A percentile compares a stretch with the other conserved stretches of the same genome.
Evolutionary conservation across 2,329 filamentous ascomycete species (phyloP).

Genomic region (Aspergillus sp.): DNA sequence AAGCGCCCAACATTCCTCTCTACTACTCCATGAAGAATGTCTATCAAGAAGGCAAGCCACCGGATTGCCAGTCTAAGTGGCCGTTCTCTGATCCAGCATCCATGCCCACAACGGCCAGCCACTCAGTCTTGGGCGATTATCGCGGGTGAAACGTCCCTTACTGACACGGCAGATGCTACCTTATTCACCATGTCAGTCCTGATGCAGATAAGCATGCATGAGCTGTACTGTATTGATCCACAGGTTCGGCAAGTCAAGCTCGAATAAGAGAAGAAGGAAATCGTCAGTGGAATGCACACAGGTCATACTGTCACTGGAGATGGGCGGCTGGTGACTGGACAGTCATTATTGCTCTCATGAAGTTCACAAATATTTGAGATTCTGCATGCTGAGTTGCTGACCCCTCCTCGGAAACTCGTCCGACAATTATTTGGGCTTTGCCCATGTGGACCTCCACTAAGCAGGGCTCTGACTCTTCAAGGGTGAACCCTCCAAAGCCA

Average conservation of each 20-base stretch:
- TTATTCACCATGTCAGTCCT: conserved; percentile 16
- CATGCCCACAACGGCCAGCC: conserved; percentile 21
- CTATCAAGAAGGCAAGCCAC: neutral
- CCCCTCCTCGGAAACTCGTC: conserved; percentile 22
- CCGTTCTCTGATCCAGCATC: conserved; percentile 4
- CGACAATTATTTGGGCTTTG: conserved; percentile 31
- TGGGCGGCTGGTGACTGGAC: neutral
- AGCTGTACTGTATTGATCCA: conserved; percentile 16
- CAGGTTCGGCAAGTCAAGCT: neutral
- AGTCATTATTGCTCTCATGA: neutral
- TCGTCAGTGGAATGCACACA: conserved; percentile 2
- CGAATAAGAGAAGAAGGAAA: conserved; percentile 1
- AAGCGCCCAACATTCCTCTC: conserved; percentile 1
- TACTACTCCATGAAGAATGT: neutral
- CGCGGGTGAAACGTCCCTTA: conserved; percentile 16
- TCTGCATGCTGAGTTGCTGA: conserved; percentile 2
- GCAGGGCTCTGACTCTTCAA: conserved; percentile 23
- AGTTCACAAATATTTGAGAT: conserved; percentile 5
- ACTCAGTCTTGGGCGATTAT: conserved; percentile 20
- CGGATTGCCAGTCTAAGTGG: neutral
- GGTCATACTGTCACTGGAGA: conserved; percentile 15
- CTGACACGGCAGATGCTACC: conserved; percentile 15
- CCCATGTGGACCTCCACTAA: conserved; percentile 26
- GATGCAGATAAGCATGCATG: conserved; percentile 27
- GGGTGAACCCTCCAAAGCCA: conserved; percentile 12